phyloP scores from a whole-genome alignment of 768 basidiomycete genomes.

The Tricholoma furcatifolium region DNA sequence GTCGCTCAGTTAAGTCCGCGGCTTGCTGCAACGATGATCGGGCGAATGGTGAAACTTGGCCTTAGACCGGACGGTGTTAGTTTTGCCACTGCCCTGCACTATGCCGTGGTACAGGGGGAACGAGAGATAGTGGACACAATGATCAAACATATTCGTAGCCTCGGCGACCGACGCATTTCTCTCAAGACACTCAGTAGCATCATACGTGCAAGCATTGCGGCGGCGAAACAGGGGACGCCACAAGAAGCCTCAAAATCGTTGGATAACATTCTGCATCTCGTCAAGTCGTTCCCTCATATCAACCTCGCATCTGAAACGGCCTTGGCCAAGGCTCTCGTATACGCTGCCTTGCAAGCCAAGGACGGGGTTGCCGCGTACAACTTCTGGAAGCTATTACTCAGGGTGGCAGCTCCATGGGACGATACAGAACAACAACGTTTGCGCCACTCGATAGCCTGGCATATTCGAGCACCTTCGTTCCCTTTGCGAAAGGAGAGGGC shows the following conservation, averaged over 20 bases:
- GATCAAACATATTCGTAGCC: conserved; percentile 35
- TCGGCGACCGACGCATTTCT: conserved; percentile 36
- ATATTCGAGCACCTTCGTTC: conserved; percentile 25
- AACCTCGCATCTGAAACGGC: conserved; percentile 40
- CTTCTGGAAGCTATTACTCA: conserved; percentile 57
- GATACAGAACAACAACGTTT: conserved; percentile 43
- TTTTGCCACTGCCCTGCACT: conserved; percentile 62
- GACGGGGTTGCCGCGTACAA: conserved; percentile 53
- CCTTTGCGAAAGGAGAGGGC: conserved; percentile 16
- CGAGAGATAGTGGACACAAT: conserved; percentile 41
- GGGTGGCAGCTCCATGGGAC: conserved; percentile 42
- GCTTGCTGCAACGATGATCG: conserved; percentile 45
- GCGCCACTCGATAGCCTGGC: conserved; percentile 39
- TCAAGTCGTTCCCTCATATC: conserved; percentile 35
- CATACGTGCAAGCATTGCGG: conserved; percentile 38
- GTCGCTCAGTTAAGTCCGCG: conserved; percentile 49
- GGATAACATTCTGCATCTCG: conserved; percentile 37
- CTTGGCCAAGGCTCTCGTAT: conserved; percentile 51
- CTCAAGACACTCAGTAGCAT: conserved; percentile 49
- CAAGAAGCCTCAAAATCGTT: conserved; percentile 33
- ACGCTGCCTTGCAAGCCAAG: conserved; percentile 44
- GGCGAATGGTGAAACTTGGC: conserved; percentile 47
- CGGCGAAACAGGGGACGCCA: conserved; percentile 21
- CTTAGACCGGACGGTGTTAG: conserved; percentile 52
- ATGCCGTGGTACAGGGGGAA: conserved; percentile 48